Evolutionary conservation across 2,329 filamentous ascomycete genomes (phyloP).

Genomic region (Sporothrix humicola): DNA sequence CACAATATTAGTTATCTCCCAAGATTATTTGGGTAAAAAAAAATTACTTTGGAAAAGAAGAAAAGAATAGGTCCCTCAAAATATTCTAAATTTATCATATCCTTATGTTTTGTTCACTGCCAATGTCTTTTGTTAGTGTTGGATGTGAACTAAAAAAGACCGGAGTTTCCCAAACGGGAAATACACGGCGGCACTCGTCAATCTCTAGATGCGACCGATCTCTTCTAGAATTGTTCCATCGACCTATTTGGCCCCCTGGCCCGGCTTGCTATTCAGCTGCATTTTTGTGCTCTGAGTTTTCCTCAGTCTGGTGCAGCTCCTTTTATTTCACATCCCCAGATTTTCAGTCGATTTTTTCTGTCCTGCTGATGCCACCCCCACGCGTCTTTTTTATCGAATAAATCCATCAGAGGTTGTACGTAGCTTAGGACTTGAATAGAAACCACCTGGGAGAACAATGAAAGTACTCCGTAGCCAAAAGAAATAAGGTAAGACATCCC

Average conservation of each 20-base stretch:
- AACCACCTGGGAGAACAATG: background rate
- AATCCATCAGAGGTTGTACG: background rate
- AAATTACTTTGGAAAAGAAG: too few species aligned
- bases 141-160: background rate
- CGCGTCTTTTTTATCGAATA: background rate
- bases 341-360: background rate
- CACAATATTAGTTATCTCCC: background rate
- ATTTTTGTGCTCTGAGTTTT: background rate
- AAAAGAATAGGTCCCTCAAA: too few species aligned
- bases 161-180: conserved; percentile 23
- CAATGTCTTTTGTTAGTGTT: background rate
- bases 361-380: conserved; percentile 21
- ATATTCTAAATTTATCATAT: background rate
- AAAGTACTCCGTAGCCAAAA: background rate
- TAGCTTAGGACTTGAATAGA: background rate
- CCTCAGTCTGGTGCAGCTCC: background rate
- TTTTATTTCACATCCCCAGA: background rate
- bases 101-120: background rate
- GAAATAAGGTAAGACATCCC: background rate
- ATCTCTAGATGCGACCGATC: background rate
- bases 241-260: background rate
- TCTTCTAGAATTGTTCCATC: conserved; percentile 6
- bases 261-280: background rate
- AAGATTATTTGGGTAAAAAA: too few species aligned
- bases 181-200: background rate